phyloP scores from a whole-genome alignment of 441 rosid species.

The Geranium incanum region DNA sequence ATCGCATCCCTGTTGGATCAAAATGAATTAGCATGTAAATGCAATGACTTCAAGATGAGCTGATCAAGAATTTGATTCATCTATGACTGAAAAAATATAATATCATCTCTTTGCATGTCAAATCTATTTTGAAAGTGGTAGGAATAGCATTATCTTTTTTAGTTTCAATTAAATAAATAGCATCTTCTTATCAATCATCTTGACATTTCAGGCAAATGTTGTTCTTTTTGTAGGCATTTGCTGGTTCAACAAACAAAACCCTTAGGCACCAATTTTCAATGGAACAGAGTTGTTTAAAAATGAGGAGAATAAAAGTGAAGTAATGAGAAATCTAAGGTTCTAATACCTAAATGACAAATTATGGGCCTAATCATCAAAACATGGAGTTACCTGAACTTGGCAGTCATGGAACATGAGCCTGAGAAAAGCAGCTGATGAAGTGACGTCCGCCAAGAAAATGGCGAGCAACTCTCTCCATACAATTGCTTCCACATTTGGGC shows the following conservation, averaged over 20 bases:
- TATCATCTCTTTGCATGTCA: not conserved
- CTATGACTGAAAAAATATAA: not conserved
- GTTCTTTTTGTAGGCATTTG: not conserved
- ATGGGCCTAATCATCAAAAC: not conserved
- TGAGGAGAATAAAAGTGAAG: not conserved
- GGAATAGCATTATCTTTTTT: not conserved
- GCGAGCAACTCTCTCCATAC: conserved; percentile 21
- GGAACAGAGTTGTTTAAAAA: not conserved
- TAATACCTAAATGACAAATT: not conserved
- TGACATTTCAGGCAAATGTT: not conserved
- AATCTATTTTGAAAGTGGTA: not conserved
- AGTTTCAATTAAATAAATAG: too few species aligned
- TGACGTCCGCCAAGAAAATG: conserved; percentile 17
- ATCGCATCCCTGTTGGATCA: conserved; percentile 28
- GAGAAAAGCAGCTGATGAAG: conserved; percentile 29
- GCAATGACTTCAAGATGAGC: not conserved
- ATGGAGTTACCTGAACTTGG: conserved; percentile 27
- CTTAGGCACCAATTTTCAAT: not conserved
- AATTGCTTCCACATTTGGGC: conserved; percentile 26
- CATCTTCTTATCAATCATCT: not conserved
- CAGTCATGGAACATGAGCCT: conserved; percentile 36
- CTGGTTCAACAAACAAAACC: not conserved
- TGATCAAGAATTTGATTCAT: not conserved
- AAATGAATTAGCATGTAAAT: not conserved
- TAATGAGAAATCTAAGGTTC: too few species aligned